Evolutionary conservation across 768 basidiomycete species (phyloP).

Genomic region (Roridomyces roridus): DNA sequence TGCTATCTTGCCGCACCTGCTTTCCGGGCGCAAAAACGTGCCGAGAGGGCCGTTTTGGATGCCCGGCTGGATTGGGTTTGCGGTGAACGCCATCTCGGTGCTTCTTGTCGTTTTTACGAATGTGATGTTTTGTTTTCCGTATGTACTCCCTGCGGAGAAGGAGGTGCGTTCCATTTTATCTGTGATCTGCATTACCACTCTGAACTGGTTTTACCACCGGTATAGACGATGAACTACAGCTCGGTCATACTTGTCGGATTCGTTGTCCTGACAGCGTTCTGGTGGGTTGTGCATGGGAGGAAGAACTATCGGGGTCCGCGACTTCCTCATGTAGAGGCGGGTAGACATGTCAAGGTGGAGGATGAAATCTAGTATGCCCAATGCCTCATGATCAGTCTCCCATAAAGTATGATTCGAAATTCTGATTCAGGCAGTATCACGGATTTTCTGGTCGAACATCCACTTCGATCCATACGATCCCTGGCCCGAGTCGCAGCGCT

Average conservation of each 20-base stretch:
- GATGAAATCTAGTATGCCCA: slow-evolving; percentile 10
- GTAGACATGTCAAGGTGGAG: slow-evolving; percentile 4
- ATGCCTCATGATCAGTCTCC: too few relatives aligned
- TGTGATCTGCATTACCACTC: too few relatives aligned
- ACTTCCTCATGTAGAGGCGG: slow-evolving; percentile 11
- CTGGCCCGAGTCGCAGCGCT: too few relatives aligned
- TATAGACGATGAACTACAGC: slow-evolving; percentile 17
- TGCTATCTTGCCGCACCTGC: slow-evolving; percentile 22
- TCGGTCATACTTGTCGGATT: slow-evolving; percentile 20
- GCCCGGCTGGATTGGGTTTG: slow-evolving; percentile 10
- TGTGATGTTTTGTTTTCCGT: slow-evolving; percentile 20
- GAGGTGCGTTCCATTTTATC: not conserved
- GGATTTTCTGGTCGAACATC: too few relatives aligned
- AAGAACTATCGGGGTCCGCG: slow-evolving; percentile 13
- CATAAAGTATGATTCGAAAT: too few relatives aligned
- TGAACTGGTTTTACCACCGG: not conserved
- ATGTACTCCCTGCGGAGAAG: slow-evolving; percentile 12
- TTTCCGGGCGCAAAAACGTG: slow-evolving; percentile 21
- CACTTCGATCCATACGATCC: too few relatives aligned
- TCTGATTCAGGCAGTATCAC: too few relatives aligned
- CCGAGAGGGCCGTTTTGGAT: slow-evolving; percentile 23
- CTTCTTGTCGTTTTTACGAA: slow-evolving; percentile 19
- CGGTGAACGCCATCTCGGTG: slow-evolving; percentile 18
- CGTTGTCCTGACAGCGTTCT: slow-evolving; percentile 9
- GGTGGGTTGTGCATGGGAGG: slow-evolving; percentile 21